Percentiles rank a stretch among this genome's conserved stretches.
Evolutionary conservation across 2,329 filamentous ascomycete genomes (phyloP).

Genomic region (Paramyrothecium sp.): DNA sequence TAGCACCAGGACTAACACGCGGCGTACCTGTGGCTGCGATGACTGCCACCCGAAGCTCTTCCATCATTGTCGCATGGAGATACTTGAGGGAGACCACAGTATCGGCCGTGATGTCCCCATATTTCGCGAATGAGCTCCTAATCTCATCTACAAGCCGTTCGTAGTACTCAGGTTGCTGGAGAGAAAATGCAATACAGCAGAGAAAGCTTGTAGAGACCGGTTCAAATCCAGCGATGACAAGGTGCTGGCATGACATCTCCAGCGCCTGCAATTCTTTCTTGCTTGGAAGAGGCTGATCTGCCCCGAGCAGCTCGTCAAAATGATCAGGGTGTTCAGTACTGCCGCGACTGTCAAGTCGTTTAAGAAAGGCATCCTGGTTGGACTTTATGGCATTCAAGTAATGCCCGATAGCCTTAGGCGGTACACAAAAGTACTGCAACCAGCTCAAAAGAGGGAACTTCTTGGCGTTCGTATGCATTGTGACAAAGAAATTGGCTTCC

Average conservation of each 20-base stretch:
- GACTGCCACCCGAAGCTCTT: not conserved
- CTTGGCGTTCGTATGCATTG: slow-evolving; percentile 1
- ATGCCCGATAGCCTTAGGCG: not conserved
- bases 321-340: not conserved
- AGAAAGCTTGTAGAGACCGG: not conserved
- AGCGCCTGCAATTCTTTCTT: not conserved
- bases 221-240: not conserved
- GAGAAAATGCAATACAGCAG: not conserved
- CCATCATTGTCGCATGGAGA: not conserved
- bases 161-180: not conserved
- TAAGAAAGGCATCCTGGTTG: not conserved
- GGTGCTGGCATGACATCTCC: not conserved
- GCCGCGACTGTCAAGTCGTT: not conserved
- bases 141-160: not conserved
- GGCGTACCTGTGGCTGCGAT: slow-evolving; percentile 11
- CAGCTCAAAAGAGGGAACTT: slow-evolving; percentile 1
- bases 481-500: slow-evolving; percentile 1
- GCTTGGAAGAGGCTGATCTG: not conserved
- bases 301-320: not conserved
- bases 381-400: not conserved
- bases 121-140: not conserved
- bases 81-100: not conserved
- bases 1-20: slow-evolving; percentile 18
- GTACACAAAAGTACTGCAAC: not conserved
- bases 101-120: not conserved